These are phyloP conservation scores for Akanthomyces lecanii DNA, from an alignment of 2,329 filamentous ascomycete genomes.

Conservation along the genomic window DNA sequence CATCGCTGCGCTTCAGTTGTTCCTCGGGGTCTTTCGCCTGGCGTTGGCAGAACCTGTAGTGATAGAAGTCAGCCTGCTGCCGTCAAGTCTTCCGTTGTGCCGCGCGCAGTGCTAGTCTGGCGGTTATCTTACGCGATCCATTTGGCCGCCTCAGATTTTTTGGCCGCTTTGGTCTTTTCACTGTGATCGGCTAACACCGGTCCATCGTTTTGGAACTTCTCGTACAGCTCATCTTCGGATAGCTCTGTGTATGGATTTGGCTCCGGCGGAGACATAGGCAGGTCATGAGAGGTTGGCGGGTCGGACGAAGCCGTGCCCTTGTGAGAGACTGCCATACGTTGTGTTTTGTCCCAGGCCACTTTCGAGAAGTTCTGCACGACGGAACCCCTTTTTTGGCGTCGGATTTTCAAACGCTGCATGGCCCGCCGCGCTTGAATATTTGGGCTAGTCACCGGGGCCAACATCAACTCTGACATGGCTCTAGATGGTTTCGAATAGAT, in stretches of 20 bases:
- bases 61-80: not conserved
- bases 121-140: not conserved
- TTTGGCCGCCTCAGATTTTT: not conserved
- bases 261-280: not conserved
- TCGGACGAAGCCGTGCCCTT: not conserved
- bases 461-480: not conserved
- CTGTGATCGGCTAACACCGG: not conserved
- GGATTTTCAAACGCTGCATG: not conserved
- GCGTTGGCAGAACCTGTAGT: not conserved
- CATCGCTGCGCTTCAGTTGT: not conserved
- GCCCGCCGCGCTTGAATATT: not conserved
- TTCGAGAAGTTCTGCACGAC: not conserved
- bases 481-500: not conserved
- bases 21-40: not conserved
- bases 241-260: not conserved
- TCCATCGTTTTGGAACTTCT: not conserved
- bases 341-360: not conserved
- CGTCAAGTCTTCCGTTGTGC: not conserved
- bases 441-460: not conserved
- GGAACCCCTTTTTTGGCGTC: not conserved
- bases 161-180: not conserved
- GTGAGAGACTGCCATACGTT: not conserved
- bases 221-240: not conserved
- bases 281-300: not conserved
- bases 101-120: not conserved